Evolutionary conservation across 495 filamentous ascomycete genomes (phyloP).

Genomic region (Pseudevernia furfuracea): DNA sequence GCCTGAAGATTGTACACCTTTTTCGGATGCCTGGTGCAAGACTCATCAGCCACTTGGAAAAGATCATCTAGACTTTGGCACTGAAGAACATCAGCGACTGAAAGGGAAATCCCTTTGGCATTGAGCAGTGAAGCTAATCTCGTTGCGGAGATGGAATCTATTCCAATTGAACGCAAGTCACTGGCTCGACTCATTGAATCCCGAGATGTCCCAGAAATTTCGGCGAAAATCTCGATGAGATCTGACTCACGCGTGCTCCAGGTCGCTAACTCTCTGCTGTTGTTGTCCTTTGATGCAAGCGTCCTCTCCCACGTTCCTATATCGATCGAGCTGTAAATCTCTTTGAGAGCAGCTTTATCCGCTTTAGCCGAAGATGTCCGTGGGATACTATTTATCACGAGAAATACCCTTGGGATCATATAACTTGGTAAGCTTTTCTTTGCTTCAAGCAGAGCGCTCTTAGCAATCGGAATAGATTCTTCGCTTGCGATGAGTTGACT

Average conservation of each 20-base stretch:
- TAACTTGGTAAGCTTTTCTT: slow-evolving; percentile 28
- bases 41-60: neutral
- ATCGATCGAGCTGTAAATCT: slow-evolving; percentile 28
- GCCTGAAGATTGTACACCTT: slow-evolving; percentile 26
- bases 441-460: slow-evolving; percentile 27
- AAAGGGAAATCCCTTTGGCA: slow-evolving; percentile 25
- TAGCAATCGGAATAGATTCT: slow-evolving; percentile 24
- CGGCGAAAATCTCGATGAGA: slow-evolving; percentile 27
- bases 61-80: slow-evolving; percentile 29
- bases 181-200: slow-evolving; percentile 26
- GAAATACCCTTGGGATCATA: slow-evolving; percentile 34
- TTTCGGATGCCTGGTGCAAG: neutral
- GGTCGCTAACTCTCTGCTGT: slow-evolving; percentile 1
- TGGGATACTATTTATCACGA: slow-evolving; percentile 30
- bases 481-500: slow-evolving; percentile 13
- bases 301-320: slow-evolving; percentile 31
- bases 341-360: slow-evolving; percentile 30
- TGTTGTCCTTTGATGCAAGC: slow-evolving; percentile 20
- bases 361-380: slow-evolving; percentile 34
- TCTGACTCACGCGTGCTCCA: slow-evolving; percentile 11
- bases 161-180: slow-evolving; percentile 30
- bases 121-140: slow-evolving; percentile 30
- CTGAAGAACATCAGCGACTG: slow-evolving; percentile 29
- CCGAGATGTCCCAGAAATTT: slow-evolving; percentile 27
- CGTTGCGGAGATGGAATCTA: slow-evolving; percentile 36